These are phyloP conservation scores for Pulicaria dysenterica DNA, from an alignment of 129 eudicot species.

Conservation along the genomic window DNA sequence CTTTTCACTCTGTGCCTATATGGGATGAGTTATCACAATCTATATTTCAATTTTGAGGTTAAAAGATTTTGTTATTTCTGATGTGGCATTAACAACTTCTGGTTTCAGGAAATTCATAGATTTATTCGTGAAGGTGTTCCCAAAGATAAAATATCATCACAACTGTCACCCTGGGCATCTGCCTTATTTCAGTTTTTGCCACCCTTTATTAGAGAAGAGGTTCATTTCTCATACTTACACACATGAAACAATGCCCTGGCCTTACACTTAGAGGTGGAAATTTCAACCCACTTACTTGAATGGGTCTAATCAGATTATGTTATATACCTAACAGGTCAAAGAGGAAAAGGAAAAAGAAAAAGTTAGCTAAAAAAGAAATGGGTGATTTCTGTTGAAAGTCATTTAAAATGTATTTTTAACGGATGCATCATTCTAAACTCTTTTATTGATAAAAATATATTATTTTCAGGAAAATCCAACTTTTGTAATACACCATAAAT, in stretches of 20 bases:
- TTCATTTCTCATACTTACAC: constrained; percentile 17
- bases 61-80: neutral
- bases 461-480: neutral
- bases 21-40: neutral
- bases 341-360: neutral
- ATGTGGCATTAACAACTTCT: constrained; percentile 15
- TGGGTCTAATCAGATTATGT: neutral
- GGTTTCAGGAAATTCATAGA: constrained; percentile 77
- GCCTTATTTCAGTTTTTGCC: constrained; percentile 92
- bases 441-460: neutral
- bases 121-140: constrained; percentile 73
- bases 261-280: neutral
- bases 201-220: constrained; percentile 86
- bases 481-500: neutral
- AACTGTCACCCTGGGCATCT: constrained; percentile 99
- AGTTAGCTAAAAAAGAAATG: neutral
- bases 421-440: neutral
- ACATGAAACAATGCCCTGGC: neutral
- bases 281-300: neutral
- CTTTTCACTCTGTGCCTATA: neutral
- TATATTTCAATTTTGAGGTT: neutral
- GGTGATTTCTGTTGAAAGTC: neutral
- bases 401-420: neutral
- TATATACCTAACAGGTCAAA: neutral
- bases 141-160: constrained; percentile 75